Evolutionary conservation across 106 monocot genomes (phyloP), one percentile per base, ranked within the genome.

Genomic region (Dendrobium huoshanense): DNA sequence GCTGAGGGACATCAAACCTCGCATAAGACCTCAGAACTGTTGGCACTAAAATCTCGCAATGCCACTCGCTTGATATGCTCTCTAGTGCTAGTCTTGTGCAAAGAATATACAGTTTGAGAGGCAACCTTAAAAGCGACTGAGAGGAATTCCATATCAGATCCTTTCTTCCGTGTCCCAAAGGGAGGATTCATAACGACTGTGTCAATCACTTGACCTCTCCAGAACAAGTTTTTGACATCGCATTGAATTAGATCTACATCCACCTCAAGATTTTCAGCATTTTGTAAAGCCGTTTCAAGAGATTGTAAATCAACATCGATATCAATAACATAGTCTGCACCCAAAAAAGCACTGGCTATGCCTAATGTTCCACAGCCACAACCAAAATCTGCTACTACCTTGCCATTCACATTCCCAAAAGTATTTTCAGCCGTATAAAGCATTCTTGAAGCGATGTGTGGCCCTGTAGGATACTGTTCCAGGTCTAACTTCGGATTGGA

Each of bases 101-200:
- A 83, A 55, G 99, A 99, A 82, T 99, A 99, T 48, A 99, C 90
- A 65, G 95, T 88, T 82, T 84, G 78, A 83, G 93, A 90, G 13
- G 99, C 95, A 80, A 93, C 91, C 85, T 99, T 92, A 75, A 99
- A 85, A 68, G 93, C 95, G 44, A 83, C 86, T 41, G 77, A 87
- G 18, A 99, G 86, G 75, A 99, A 99, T 78, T 91, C 99, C 95
- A 93, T 88, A 84, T 99, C 99, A 80, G 86, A 80, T 70, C 99
- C 99, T 81, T 91, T 93, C 51, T 77, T 93, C 67, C 91, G 84
- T 47, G 99, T 95, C n/a, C 99, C 99, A 88, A 99, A 99, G 51
- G 99, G 99, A 85, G 99, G 99, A 81, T 99, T 99, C 99, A 95
- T 99, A 33, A 99, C 95, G 87, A 99, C 91, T 79, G 99, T 95